phyloP scores from a whole-genome alignment of 202 grass and related monocot species.

The Brachypodium distachyon region DNA sequence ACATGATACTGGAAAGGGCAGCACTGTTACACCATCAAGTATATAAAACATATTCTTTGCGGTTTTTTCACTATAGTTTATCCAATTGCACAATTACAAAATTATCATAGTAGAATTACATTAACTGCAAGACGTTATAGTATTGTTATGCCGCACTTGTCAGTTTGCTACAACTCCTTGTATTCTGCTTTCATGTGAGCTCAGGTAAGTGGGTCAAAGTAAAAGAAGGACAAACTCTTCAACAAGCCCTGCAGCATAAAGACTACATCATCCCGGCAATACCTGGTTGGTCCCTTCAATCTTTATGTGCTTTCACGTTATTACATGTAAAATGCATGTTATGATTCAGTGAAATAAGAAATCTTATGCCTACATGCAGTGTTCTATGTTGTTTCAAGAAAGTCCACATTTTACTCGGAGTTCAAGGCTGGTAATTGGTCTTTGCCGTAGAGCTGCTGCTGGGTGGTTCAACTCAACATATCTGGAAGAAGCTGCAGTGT shows the following conservation, averaged over 20 bases:
- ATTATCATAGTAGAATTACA: not conserved
- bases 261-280: constrained; percentile 67
- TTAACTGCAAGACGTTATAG: not conserved
- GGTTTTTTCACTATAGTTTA: not conserved
- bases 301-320: not conserved
- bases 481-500: not conserved
- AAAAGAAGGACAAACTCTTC: constrained; percentile 65
- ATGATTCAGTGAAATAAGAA: not conserved
- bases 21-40: constrained; percentile 33
- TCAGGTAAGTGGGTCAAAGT: constrained; percentile 61
- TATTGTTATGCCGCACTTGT: not conserved
- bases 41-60: not conserved
- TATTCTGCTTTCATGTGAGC: not conserved
- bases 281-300: constrained; percentile 45
- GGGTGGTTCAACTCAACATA: not conserved
- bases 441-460: constrained; percentile 35
- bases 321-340: not conserved
- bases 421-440: constrained; percentile 80
- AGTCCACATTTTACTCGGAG: constrained; percentile 58
- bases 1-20: constrained; percentile 5
- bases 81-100: not conserved
- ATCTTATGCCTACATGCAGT: constrained; percentile 29
- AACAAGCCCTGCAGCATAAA: constrained; percentile 50
- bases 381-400: constrained; percentile 84
- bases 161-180: not conserved